Evolutionary conservation across 305 asterid genomes (phyloP).

Genomic region (Nicotiana rustica): DNA sequence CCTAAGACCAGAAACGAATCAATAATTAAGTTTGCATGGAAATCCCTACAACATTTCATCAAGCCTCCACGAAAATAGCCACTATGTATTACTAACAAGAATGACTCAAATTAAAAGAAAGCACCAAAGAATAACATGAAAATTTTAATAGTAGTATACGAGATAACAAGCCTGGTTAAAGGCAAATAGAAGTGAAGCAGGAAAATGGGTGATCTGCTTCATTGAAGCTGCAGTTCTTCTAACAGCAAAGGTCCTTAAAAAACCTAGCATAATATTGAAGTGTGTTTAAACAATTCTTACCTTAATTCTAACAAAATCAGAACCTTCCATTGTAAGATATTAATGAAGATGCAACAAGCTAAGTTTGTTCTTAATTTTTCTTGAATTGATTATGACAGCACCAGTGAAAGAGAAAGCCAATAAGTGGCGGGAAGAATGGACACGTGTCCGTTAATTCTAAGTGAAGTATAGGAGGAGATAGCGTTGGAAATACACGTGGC

Average conservation of each 20-base stretch:
- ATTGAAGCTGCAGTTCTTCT: neutral
- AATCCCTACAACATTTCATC: neutral
- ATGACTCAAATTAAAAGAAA: too few species aligned
- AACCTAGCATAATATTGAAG: neutral
- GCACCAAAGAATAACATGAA: neutral
- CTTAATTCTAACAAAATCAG: slow-evolving; percentile 21
- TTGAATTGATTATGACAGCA: too few species aligned
- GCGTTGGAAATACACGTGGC: too few species aligned
- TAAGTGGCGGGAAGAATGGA: too few species aligned
- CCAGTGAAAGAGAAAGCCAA: too few species aligned
- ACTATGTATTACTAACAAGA: too few species aligned
- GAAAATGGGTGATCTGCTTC: neutral
- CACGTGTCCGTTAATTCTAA: too few species aligned
- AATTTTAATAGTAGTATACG: neutral
- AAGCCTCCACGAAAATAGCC: too few species aligned
- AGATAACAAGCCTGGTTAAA: neutral
- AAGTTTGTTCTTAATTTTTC: too few species aligned
- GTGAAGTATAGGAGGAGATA: too few species aligned
- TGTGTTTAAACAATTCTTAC: neutral
- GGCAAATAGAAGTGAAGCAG: neutral
- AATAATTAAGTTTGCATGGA: neutral
- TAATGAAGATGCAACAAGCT: neutral
- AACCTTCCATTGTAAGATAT: neutral
- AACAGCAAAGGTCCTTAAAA: neutral
- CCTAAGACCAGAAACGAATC: too few species aligned